A percentile compares a stretch with the other conserved stretches of the same genome.
phyloP scores from a whole-genome alignment of 345 rosid genomes.

The Citrus sinensis region DNA sequence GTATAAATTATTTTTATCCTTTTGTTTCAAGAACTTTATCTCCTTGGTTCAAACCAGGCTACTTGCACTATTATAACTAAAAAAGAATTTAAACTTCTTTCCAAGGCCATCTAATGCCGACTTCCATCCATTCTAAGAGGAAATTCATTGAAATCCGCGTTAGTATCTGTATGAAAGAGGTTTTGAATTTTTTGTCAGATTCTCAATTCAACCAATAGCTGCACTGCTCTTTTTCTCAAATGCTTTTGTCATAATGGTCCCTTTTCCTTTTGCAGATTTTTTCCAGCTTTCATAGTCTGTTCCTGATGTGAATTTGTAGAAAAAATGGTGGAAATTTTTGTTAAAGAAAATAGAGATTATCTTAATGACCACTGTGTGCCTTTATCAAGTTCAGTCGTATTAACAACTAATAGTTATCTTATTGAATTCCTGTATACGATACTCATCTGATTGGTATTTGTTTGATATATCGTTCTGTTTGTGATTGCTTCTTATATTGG shows the following conservation, averaged over 20 bases:
- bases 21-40: slow-evolving; percentile 5
- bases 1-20: background rate
- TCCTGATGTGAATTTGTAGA: background rate
- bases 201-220: background rate
- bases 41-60: background rate
- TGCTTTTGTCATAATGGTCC: background rate
- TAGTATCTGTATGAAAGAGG: background rate
- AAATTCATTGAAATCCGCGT: slow-evolving; percentile 10
- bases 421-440: background rate
- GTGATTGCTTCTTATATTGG: no score
- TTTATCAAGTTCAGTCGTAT: background rate
- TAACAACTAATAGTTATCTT: background rate
- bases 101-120: slow-evolving; percentile 28
- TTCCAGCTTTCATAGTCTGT: background rate
- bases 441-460: no score
- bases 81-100: slow-evolving; percentile 5
- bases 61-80: slow-evolving; percentile 12
- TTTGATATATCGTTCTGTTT: no score
- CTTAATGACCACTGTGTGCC: background rate
- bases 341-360: background rate
- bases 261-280: background rate
- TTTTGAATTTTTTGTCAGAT: background rate
- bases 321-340: background rate
- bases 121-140: slow-evolving; percentile 31
- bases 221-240: background rate